phyloP scores from a whole-genome alignment of 345 rosid genomes.

The Nasturtium officinale region DNA sequence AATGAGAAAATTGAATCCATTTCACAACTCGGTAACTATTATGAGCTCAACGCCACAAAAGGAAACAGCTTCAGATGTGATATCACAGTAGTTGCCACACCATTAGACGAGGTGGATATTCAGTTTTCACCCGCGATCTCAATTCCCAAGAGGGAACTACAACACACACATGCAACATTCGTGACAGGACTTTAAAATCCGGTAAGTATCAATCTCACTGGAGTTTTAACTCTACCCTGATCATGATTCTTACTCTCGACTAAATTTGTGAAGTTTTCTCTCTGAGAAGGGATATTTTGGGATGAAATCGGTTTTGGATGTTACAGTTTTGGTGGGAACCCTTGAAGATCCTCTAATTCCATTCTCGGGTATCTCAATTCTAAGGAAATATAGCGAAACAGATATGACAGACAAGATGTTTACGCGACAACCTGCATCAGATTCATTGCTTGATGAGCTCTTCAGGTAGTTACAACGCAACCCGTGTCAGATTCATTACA shows the following conservation, averaged over 20 bases:
- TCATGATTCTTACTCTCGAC: not conserved
- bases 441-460: slow-evolving; percentile 70
- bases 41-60: slow-evolving; percentile 76
- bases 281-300: slow-evolving; percentile 73
- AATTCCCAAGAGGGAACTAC: slow-evolving; percentile 74
- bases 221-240: not conserved
- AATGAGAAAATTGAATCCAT: slow-evolving; percentile 70
- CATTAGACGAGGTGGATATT: slow-evolving; percentile 75
- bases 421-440: slow-evolving; percentile 63
- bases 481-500: slow-evolving; percentile 12
- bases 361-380: slow-evolving; percentile 78
- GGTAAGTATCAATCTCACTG: slow-evolving; percentile 48
- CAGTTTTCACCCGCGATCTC: slow-evolving; percentile 65
- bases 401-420: slow-evolving; percentile 80
- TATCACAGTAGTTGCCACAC: slow-evolving; percentile 74
- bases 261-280: slow-evolving; percentile 32
- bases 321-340: slow-evolving; percentile 83
- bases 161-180: slow-evolving; percentile 93
- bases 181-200: slow-evolving; percentile 88
- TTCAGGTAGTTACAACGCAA: slow-evolving; percentile 58
- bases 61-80: slow-evolving; percentile 70
- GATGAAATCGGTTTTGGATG: slow-evolving; percentile 53
- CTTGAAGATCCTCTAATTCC: slow-evolving; percentile 79
- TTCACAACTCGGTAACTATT: slow-evolving; percentile 58
- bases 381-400: slow-evolving; percentile 54